Conservation (phyloP, 179 eudicot species). For the Spinacia oleracea region DNA sequence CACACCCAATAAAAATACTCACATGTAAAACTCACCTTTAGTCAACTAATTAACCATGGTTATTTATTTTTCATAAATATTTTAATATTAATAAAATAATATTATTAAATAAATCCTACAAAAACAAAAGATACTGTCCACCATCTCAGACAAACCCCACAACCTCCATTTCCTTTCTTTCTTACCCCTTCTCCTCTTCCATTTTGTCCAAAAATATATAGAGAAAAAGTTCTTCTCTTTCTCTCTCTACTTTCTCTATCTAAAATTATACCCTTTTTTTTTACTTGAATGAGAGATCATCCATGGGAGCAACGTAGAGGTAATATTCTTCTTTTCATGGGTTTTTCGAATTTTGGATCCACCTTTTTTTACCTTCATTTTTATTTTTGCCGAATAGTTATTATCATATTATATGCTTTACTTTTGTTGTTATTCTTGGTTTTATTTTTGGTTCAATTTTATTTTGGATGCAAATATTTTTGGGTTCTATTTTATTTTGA, state of each 20-base stretch:
- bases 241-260: background rate
- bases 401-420: background rate
- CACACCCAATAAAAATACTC: constrained; percentile 15
- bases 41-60: constrained; percentile 4
- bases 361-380: background rate
- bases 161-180: background rate
- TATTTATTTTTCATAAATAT: background rate
- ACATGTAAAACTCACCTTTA: background rate
- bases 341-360: background rate
- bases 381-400: background rate
- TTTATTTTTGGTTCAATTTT: background rate
- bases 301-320: constrained; percentile 11
- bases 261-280: background rate
- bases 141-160: constrained; percentile 13
- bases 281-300: background rate
- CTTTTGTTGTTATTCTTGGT: background rate
- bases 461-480: background rate
- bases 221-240: background rate
- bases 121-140: constrained; percentile 20
- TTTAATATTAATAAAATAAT: background rate
- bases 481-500: background rate
- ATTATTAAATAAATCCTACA: background rate
- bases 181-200: background rate
- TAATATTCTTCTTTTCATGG: background rate
- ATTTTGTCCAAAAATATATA: constrained; percentile 24